Percentiles rank a stretch among this genome's conserved stretches.
Evolutionary conservation across 805 yeast species (phyloP).

Genomic region (Spathaspora passalidarum): DNA sequence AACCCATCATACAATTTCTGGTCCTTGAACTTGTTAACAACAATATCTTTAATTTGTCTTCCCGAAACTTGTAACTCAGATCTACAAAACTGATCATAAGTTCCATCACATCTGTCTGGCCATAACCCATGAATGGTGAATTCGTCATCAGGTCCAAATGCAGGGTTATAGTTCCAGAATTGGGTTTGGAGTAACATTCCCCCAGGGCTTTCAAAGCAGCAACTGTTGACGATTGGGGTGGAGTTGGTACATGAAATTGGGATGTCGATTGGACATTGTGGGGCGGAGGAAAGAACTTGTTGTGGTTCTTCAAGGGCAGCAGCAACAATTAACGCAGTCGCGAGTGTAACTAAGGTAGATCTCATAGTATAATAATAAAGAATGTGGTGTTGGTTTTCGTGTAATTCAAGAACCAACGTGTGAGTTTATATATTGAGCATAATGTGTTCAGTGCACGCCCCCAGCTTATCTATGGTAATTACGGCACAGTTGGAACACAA

Average conservation of each 20-base stretch:
- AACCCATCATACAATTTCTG: conserved; percentile 53
- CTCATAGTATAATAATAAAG: neutral
- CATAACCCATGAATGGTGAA: conserved; percentile 46
- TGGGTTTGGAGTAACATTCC: conserved; percentile 84
- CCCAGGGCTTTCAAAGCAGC: conserved; percentile 79
- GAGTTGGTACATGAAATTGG: conserved; percentile 63
- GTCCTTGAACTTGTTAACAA: conserved; percentile 40
- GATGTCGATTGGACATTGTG: conserved; percentile 50
- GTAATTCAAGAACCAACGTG: neutral
- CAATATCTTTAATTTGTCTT: conserved; percentile 29
- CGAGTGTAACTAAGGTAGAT: neutral
- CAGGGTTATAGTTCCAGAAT: conserved; percentile 85
- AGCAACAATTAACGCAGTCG: neutral
- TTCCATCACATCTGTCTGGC: conserved; percentile 68
- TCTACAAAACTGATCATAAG: conserved; percentile 78
- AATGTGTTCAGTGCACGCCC: neutral
- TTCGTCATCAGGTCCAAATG: conserved; percentile 28
- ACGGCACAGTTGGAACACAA: neutral
- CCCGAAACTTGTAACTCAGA: conserved; percentile 50
- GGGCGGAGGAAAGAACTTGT: neutral
- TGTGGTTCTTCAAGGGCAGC: neutral
- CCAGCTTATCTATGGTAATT: neutral
- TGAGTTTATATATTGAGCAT: neutral
- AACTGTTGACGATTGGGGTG: conserved; percentile 34
- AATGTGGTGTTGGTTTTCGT: neutral